Percentiles rank a stretch among this genome's conserved stretches.
Conservation (phyloP, 169 alveolate genomes). For the Plasmodium adleri region DNA sequence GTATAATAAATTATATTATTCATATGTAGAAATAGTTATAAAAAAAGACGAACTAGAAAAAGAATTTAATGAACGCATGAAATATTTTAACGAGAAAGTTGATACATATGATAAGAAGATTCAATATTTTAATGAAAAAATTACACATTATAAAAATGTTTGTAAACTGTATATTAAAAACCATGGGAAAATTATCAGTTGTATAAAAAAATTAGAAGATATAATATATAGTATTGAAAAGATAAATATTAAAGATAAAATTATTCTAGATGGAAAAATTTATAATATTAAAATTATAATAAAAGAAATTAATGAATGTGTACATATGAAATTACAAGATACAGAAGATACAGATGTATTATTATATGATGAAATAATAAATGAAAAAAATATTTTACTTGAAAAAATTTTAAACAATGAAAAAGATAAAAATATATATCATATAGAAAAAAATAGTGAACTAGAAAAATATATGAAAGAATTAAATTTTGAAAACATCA, state of each 20-base stretch:
- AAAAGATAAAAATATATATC: conserved; percentile 8
- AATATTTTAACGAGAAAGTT: conserved; percentile 9
- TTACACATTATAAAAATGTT: conserved; percentile 26
- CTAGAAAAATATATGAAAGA: conserved; percentile 29
- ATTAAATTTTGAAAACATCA: conserved; percentile 22
- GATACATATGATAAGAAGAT: conserved; percentile 1
- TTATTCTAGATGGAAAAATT: conserved; percentile 2
- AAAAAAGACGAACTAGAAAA: conserved; percentile 40
- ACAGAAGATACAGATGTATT: conserved; percentile 1
- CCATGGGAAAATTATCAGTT: not conserved
- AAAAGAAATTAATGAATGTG: conserved; percentile 27
- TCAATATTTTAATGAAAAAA: conserved; percentile 27
- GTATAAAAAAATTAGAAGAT: conserved; percentile 8
- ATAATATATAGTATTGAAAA: conserved; percentile 9
- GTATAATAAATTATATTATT: conserved; percentile 22
- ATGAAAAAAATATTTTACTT: conserved; percentile 30
- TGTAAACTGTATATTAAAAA: conserved; percentile 16
- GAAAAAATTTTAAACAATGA: conserved; percentile 1
- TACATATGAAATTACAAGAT: not conserved
- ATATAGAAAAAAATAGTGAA: conserved; percentile 6
- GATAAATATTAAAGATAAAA: not conserved
- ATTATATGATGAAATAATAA: conserved; percentile 23
- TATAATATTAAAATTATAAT: conserved; percentile 3
- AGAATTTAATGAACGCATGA: conserved; percentile 21
- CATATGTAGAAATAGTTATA: conserved; percentile 18